These are phyloP conservation scores for Saccharomycopsis selenospora DNA, from an alignment of 805 yeast species.

Conservation along the genomic window DNA sequence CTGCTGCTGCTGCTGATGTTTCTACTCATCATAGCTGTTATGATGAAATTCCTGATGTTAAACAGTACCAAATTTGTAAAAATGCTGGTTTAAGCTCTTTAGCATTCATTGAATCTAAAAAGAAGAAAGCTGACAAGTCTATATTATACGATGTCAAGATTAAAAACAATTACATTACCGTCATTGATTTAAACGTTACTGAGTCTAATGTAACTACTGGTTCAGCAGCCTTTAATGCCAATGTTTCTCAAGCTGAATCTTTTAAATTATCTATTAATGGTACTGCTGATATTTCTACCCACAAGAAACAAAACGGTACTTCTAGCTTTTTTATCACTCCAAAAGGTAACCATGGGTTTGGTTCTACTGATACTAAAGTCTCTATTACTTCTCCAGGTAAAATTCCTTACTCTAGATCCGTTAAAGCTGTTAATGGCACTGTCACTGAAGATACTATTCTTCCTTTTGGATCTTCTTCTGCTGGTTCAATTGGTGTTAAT, in stretches of 20 bases:
- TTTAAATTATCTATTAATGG: slow-evolving; percentile 23
- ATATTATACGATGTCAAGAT: neutral
- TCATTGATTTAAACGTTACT: neutral
- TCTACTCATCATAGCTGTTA: neutral
- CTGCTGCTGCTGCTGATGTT: neutral
- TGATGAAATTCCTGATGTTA: neutral
- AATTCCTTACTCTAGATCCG: slow-evolving; percentile 27
- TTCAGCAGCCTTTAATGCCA: slow-evolving; percentile 21
- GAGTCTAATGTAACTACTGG: neutral
- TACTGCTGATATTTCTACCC: slow-evolving; percentile 21
- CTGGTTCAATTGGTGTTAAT: too few species aligned
- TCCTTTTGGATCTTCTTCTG: neutral
- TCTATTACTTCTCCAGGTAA: neutral
- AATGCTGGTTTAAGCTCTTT: neutral
- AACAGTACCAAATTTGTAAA: slow-evolving; percentile 1
- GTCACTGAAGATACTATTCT: slow-evolving; percentile 15
- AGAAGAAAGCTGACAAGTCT: slow-evolving; percentile 1
- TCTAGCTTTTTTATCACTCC: slow-evolving; percentile 33
- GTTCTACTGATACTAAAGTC: slow-evolving; percentile 21
- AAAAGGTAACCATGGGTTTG: slow-evolving; percentile 35
- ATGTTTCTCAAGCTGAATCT: slow-evolving; percentile 24
- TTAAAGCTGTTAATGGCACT: slow-evolving; percentile 28
- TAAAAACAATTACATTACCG: neutral
- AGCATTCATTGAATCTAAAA: neutral
- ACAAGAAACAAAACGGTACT: slow-evolving; percentile 34